Evolutionary conservation across 148 eudicot species (phyloP), one percentile per base, ranked within the genome.

Genomic region (Chenopodium quinoa): DNA sequence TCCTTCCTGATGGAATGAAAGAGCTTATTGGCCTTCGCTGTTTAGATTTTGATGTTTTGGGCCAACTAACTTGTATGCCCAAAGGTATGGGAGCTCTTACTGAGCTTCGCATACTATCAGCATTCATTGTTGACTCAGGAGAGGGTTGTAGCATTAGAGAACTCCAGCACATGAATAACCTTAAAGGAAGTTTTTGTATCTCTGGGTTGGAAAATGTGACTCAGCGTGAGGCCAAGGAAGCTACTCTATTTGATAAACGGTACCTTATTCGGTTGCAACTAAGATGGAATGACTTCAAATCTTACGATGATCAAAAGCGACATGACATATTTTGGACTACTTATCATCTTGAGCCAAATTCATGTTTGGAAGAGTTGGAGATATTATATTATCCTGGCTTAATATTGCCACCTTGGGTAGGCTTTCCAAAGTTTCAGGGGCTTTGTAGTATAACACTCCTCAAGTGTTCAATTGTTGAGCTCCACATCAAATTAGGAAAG

Each of bases 151-250:
- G 67, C 22, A 67, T 87, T 14, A 47, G 29, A 11, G 87, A 87
- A 75, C 44, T 87, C 37, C 65, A 29, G 50, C 29, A 66, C 16
- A 44, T 84, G 79, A 79, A 82, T 64, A 77, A 82, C 67, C 84
- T 87, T 13, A 37, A 52, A 2, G 89, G 87, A 22, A 73, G 73
- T 44, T 77, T 76, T 71, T 84, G 83, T 75, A 84, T 87, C 4
- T 72, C 77, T 37, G 79, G 77, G 23, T 78, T 87, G 73, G 89
- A 84, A 82, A 77, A 77, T 73, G 85, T 73, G 3, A 2, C 66
- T 84, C 3, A 50, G 22, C 1, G 48, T 82, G 32, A 79, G 48
- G 76, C 56, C 1, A 5, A 0, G 23, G 54, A 23, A 56, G 68
- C 76, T 4, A 54, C 11, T 71, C 40, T 79, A 75, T 4, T 0